Conservation (phyloP, 768 basidiomycete species). For the Dentipellis fragilis region DNA sequence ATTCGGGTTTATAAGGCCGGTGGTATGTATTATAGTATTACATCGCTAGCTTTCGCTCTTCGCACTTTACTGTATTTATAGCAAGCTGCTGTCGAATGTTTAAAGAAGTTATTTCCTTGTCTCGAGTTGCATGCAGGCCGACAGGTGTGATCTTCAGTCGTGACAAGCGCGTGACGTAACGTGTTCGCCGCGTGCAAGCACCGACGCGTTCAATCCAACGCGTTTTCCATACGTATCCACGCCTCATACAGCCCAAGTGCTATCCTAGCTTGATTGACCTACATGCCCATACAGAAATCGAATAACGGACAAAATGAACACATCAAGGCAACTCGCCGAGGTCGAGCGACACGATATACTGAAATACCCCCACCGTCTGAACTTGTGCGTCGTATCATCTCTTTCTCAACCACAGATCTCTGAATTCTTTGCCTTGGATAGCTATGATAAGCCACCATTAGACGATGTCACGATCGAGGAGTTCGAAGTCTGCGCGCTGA, state of each 20-base stretch:
- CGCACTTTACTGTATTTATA: not conserved
- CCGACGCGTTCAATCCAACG: not conserved
- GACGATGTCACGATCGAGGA: constrained; percentile 91
- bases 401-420: not conserved
- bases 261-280: no score
- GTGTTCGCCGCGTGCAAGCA: not conserved
- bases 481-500: constrained; percentile 85
- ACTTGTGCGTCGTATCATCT: constrained; percentile 44
- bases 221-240: not conserved
- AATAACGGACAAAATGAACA: not conserved
- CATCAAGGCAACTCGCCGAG: constrained; percentile 4
- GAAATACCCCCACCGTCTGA: constrained; percentile 60
- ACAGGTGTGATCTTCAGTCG: not conserved
- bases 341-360: constrained; percentile 20
- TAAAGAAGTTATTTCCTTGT: not conserved
- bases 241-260: not conserved
- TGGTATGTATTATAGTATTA: not conserved
- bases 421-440: constrained; percentile 21
- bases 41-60: not conserved
- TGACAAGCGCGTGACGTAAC: constrained; percentile 5
- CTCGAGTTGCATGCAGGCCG: not conserved
- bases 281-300: no score
- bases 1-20: not conserved
- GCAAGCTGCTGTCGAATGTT: not conserved
- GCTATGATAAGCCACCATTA: constrained; percentile 79